Evolutionary conservation across 192 early-diverging fungal species (phyloP).

Genomic region (Gigaspora rosea): DNA sequence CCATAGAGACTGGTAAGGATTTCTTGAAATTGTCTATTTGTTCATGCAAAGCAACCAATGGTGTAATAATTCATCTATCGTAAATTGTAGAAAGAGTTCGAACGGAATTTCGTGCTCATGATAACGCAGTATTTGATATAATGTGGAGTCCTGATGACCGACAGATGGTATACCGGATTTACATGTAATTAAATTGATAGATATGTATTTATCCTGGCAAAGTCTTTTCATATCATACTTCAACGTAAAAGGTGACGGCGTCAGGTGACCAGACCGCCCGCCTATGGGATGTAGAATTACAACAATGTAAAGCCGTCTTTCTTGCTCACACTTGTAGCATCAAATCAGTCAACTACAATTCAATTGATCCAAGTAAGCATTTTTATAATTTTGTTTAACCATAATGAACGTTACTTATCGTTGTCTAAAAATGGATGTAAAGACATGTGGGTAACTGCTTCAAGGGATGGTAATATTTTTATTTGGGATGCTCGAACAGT

Average conservation of each 20-base stretch:
- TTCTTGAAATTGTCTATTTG: slow-evolving; percentile 11
- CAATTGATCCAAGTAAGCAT: slow-evolving; percentile 54
- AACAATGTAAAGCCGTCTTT: slow-evolving; percentile 53
- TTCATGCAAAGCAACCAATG: background rate
- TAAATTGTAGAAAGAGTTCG: slow-evolving; percentile 33
- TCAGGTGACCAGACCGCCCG: slow-evolving; percentile 71
- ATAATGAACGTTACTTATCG: background rate
- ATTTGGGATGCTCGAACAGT: slow-evolving; percentile 71
- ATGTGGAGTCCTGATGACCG: slow-evolving; percentile 70
- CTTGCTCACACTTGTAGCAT: slow-evolving; percentile 67
- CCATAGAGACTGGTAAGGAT: slow-evolving; percentile 32
- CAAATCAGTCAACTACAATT: slow-evolving; percentile 62
- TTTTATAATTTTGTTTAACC: background rate
- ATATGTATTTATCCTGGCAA: no score
- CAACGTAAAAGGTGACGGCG: slow-evolving; percentile 40
- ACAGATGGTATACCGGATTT: slow-evolving; percentile 43
- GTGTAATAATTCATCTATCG: slow-evolving; percentile 4
- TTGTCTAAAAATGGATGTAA: background rate
- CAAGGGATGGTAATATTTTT: slow-evolving; percentile 71
- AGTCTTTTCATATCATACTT: no score
- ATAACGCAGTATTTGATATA: slow-evolving; percentile 77
- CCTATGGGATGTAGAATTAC: slow-evolving; percentile 75
- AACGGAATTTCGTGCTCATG: slow-evolving; percentile 59
- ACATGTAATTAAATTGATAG: no score
- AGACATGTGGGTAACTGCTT: slow-evolving; percentile 65